phyloP scores from a whole-genome alignment of 164 flowering plant genomes.

The Buxus sempervirens region DNA sequence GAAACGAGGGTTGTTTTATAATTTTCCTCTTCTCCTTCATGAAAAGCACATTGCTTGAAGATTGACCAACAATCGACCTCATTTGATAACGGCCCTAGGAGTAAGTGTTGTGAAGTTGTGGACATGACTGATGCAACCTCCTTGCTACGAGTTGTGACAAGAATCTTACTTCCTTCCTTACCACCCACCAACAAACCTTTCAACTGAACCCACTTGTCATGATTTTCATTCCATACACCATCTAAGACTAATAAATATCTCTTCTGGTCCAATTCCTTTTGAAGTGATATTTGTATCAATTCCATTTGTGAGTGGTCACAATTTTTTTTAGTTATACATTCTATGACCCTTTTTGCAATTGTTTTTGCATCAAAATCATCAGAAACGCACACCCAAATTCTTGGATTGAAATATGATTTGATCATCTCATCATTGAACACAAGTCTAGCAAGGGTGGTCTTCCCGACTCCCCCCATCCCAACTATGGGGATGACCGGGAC shows the following conservation, averaged over 20 bases:
- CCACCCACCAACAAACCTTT: background rate
- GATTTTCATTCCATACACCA: conserved; percentile 7
- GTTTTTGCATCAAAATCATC: background rate
- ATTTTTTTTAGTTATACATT: too few species aligned
- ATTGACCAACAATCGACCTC: background rate
- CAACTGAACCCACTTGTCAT: background rate
- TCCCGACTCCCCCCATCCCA: background rate
- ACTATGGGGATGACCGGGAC: background rate
- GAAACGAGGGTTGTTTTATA: background rate
- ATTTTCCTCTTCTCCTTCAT: background rate
- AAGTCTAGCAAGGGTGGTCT: background rate
- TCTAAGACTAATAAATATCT: conserved; percentile 11
- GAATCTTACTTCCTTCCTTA: background rate
- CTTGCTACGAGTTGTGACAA: background rate
- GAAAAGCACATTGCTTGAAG: background rate
- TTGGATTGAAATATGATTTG: background rate
- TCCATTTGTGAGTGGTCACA: background rate
- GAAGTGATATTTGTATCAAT: background rate
- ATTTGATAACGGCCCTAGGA: background rate
- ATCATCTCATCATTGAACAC: background rate
- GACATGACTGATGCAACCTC: background rate
- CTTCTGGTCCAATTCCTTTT: too few species aligned
- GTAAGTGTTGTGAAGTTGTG: background rate
- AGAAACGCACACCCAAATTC: background rate
- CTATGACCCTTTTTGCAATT: background rate